Percentiles rank a stretch among this genome's conserved stretches.
Conservation (phyloP, 2,329 filamentous ascomycete genomes). For the Arthrobotrys sinensis region DNA sequence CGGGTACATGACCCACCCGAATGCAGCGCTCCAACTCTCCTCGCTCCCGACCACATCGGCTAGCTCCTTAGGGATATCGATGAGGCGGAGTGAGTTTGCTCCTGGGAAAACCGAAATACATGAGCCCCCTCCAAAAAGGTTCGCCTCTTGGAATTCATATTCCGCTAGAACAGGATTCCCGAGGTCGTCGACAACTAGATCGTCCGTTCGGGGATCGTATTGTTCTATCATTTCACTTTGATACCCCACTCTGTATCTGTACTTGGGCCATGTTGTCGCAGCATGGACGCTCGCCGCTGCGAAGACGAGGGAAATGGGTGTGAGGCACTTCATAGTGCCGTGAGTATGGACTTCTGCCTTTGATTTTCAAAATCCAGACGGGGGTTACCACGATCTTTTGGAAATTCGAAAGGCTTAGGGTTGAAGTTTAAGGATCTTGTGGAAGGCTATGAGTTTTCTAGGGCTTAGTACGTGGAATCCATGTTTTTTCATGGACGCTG, state of each 20-base stretch:
- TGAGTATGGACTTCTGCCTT: not conserved
- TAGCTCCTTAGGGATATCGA: conserved; percentile 6
- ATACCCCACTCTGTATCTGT: conserved; percentile 36
- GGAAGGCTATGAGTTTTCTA: not conserved
- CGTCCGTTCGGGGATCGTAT: conserved; percentile 14
- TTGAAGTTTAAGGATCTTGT: not conserved
- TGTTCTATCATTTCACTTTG: conserved; percentile 6
- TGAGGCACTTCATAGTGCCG: conserved; percentile 33
- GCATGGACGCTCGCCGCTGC: conserved; percentile 4
- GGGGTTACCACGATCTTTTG: not conserved
- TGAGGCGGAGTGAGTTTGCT: conserved; percentile 24
- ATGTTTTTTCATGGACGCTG: no score
- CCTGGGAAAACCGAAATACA: conserved; percentile 33
- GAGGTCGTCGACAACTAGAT: not conserved
- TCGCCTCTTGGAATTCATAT: conserved; percentile 4
- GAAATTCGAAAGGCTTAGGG: not conserved
- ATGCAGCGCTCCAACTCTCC: not conserved
- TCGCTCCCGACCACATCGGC: not conserved
- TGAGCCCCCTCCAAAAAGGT: conserved; percentile 19
- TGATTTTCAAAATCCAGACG: not conserved
- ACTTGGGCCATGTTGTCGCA: conserved; percentile 13
- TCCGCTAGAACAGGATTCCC: not conserved
- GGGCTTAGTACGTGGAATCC: not conserved
- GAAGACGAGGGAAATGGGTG: not conserved
- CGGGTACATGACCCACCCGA: conserved; percentile 52